Evolutionary conservation across 2,329 filamentous ascomycete species (phyloP), one percentile per base, ranked within the genome.

Genomic region (Achaetomium macrosporum): DNA sequence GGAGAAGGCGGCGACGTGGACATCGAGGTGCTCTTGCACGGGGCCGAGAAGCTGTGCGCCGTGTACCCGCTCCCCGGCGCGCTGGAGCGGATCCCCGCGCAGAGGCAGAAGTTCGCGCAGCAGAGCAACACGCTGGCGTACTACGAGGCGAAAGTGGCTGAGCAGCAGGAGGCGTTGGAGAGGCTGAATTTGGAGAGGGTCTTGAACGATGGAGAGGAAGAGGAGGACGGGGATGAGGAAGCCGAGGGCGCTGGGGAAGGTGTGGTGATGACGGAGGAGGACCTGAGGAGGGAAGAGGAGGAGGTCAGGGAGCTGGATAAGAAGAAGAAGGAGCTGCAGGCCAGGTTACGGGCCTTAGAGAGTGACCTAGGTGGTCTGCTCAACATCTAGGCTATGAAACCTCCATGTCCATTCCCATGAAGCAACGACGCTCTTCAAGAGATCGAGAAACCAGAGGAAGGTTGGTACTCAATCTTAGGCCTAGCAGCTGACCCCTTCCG

Each of bases 31-130:
- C 72, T 99, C 30, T 76, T 99, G 19, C 78, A 81, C 49, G 91
- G 92, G 1, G 92, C 91, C 0, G 90, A 96, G 74, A 96, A 90
- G 74, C 78, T 97, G 30, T 91, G 90, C 61, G 80, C 80, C 42
- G 91, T 96, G 29, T 97, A 96, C 66, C 86, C 89, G 33, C 78
- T 95, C 29, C 80, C 87, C 0, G 91, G 90, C 5, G 89, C 88
- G 5, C 69, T 79, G 15, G 89, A 95, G 64, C 81, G 84, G 57
- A 95, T 97, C 59, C 75, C 82, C 0, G 76, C 77, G 39, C 76
- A 96, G 64, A 78, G 90, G 55, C 78, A 80, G 50, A 84, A 88
- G 63, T 81, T 92, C 68, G 76, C 81, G 37, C 78, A 88, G 62
- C 79, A 93, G 54, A 77, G 77, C 31, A 82, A 82, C 44, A 96